phyloP scores from a whole-genome alignment of 1,284 basidiomycete genomes.

The Earliella scabrosa region DNA sequence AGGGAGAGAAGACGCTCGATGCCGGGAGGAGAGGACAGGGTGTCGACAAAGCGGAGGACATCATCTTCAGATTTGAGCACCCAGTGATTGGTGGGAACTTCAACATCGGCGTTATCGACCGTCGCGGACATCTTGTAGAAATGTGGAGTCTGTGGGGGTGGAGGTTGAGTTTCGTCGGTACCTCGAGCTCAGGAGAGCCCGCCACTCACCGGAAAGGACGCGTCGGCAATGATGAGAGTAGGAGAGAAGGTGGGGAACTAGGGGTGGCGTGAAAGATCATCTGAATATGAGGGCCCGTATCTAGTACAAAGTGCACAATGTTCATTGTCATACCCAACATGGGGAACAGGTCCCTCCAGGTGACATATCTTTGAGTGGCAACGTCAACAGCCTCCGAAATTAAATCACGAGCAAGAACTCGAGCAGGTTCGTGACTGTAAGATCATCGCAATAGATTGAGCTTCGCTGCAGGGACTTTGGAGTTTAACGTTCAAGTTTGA shows the following conservation, averaged over 20 bases:
- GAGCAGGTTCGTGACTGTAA: too few relatives aligned
- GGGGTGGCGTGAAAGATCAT: background rate
- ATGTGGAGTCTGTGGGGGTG: background rate
- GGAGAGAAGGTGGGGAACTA: too few relatives aligned
- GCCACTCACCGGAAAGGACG: background rate
- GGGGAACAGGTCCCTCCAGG: too few relatives aligned
- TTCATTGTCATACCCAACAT: too few relatives aligned
- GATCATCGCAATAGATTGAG: too few relatives aligned
- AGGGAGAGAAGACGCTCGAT: background rate
- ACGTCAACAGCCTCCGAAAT: too few relatives aligned
- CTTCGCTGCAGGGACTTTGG: too few relatives aligned
- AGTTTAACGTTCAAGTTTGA: background rate
- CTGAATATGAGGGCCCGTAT: background rate
- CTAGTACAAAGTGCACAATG: too few relatives aligned
- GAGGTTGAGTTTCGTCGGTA: background rate
- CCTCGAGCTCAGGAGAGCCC: background rate
- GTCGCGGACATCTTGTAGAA: background rate
- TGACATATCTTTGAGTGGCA: too few relatives aligned
- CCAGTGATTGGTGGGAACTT: background rate
- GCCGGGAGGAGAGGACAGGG: background rate
- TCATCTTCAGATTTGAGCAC: background rate
- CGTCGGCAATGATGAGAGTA: too few relatives aligned
- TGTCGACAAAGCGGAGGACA: background rate
- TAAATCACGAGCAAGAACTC: too few relatives aligned
- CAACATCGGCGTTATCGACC: background rate